A percentile compares a stretch with the other conserved stretches of the same genome.
phyloP scores from a whole-genome alignment of 208 protist genomes.

The Leishmania amazonensis region DNA sequence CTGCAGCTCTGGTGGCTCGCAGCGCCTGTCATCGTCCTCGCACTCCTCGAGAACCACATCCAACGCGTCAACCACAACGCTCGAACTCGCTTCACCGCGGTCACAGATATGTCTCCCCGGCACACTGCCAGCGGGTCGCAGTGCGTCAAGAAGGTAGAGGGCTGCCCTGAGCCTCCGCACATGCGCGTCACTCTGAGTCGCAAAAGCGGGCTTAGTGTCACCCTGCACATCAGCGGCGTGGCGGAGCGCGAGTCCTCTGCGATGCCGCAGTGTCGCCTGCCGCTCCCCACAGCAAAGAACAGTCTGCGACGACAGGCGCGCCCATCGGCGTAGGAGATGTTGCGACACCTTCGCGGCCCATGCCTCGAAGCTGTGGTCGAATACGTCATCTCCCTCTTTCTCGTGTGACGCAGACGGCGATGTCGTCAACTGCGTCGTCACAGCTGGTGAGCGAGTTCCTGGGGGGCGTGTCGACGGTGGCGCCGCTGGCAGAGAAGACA shows the following conservation, averaged over 20 bases:
- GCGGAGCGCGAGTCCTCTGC: not conserved
- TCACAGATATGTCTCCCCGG: not conserved
- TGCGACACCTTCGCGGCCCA: not conserved
- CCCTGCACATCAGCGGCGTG: not conserved
- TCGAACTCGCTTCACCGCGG: not conserved
- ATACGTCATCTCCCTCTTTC: not conserved
- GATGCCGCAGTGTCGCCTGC: constrained; percentile 9
- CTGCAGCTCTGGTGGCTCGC: not conserved
- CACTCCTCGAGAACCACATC: constrained; percentile 1
- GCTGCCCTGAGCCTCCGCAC: not conserved
- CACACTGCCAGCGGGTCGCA: not conserved
- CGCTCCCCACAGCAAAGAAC: constrained; percentile 6
- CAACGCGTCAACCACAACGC: constrained; percentile 3
- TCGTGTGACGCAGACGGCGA: not conserved
- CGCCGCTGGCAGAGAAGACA: not conserved
- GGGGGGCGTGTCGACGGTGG: not conserved
- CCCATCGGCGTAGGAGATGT: not conserved
- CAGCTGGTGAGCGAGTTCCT: not conserved
- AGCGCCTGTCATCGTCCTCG: not conserved
- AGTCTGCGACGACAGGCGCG: not conserved
- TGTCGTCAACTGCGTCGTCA: not conserved
- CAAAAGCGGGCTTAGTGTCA: not conserved
- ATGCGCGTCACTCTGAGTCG: not conserved
- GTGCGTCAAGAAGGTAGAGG: constrained; percentile 2
- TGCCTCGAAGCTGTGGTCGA: not conserved